These are phyloP conservation scores for Monilinia polystroma DNA, from an alignment of 2,329 filamentous ascomycete species.

Conservation along the genomic window DNA sequence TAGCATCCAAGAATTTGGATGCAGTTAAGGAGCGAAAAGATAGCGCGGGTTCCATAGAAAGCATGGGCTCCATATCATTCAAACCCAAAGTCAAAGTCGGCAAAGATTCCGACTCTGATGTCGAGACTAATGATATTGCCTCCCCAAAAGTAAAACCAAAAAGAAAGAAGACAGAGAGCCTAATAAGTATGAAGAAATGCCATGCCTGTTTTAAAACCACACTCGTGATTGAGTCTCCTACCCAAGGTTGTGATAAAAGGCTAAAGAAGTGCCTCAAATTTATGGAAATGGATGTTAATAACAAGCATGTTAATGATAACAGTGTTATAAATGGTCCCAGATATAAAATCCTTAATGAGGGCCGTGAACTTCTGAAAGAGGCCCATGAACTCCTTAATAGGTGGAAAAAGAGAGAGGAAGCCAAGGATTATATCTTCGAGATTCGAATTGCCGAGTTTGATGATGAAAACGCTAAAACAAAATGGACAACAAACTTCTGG, in stretches of 20 bases:
- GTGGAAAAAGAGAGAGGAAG: neutral
- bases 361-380: neutral
- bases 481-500: neutral
- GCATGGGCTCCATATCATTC: neutral
- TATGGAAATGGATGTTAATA: neutral
- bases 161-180: neutral
- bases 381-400: neutral
- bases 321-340: neutral
- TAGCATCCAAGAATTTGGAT: neutral
- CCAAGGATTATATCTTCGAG: neutral
- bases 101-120: neutral
- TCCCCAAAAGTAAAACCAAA: neutral
- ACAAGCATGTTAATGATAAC: too few relatives aligned
- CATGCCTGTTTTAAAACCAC: neutral
- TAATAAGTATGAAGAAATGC: neutral
- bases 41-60: neutral
- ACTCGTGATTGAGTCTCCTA: constrained; percentile 1
- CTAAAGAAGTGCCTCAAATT: neutral
- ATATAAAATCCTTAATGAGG: neutral
- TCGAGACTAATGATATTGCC: neutral
- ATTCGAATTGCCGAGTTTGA: neutral
- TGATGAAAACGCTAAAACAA: neutral
- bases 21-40: neutral
- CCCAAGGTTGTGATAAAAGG: neutral
- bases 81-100: neutral